Evolutionary conservation across 192 early-diverging fungal species (phyloP).

Genomic region (Mortierella alpina): DNA sequence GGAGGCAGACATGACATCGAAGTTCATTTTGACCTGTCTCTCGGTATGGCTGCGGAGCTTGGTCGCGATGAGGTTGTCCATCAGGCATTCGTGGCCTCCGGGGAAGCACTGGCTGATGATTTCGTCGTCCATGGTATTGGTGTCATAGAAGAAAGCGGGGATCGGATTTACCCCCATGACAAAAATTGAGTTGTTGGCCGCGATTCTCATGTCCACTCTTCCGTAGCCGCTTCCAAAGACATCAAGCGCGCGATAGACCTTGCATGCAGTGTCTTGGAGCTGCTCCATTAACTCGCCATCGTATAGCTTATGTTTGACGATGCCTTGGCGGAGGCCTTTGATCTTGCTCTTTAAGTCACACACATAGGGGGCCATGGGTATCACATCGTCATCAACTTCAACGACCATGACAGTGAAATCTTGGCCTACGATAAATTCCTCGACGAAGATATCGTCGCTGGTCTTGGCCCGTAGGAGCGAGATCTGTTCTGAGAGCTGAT

Average conservation of each 20-base stretch:
- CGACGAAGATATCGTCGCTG: conserved; percentile 9
- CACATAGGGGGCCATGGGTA: conserved; percentile 16
- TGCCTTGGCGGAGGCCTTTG: conserved; percentile 6
- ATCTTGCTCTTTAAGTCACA: conserved; percentile 22
- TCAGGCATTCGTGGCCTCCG: conserved; percentile 19
- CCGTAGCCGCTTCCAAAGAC: conserved; percentile 22
- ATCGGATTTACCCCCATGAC: conserved; percentile 16
- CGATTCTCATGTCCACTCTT: conserved; percentile 14
- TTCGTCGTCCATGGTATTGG: conserved; percentile 13
- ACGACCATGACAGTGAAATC: conserved; percentile 22
- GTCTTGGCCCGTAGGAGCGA: conserved; percentile 10
- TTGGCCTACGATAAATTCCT: conserved; percentile 19
- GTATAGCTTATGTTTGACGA: conserved; percentile 9
- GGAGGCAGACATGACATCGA: conserved; percentile 13
- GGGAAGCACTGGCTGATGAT: conserved; percentile 24
- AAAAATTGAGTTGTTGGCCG: conserved; percentile 1
- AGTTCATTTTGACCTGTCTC: conserved; percentile 8
- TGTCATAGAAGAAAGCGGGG: conserved; percentile 21
- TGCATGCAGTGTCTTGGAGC: conserved; percentile 25
- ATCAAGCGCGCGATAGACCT: conserved; percentile 18
- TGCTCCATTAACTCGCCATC: conserved; percentile 2
- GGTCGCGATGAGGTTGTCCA: conserved; percentile 16
- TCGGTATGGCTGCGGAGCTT: conserved; percentile 6
- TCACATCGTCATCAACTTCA: conserved; percentile 17
- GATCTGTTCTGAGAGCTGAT: conserved; percentile 16